Base-by-base conservation (phyloP, 257 asterid genomes). In the Osmanthus fragrans region DNA sequence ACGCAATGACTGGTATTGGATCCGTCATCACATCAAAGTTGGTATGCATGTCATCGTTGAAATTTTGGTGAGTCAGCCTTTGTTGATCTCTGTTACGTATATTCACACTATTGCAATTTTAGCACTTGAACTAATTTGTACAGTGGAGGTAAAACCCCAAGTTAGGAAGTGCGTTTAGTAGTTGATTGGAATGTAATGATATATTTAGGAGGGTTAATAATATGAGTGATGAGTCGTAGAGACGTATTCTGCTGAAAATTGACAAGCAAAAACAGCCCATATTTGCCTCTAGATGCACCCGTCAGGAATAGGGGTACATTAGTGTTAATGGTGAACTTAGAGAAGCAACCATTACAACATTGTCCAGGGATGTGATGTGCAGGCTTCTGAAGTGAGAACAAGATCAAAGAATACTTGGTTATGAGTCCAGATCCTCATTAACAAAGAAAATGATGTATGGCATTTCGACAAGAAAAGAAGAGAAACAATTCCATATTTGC, bases 1-100 rank as follows among this genome's bases (percentile, higher is more conserved):
- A 86, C 92, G 99, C 39, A 95, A 95, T 88, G 99, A 92, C 83
- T 95, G 99, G 99, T 95, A 80, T 87, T 95, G 99, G 99, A 88
- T 95, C 81, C 96, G 99, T 70, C 99, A 95, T 82, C 99, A 93
- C 87, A 91, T 95, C 76, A 91, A 93, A 92, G 98, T 95, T 80
- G 99, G 99, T 68, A 92, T 91, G 98, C 86, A 77, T 36, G 97
- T 93, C 77, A 80, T 84, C 33, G 98, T 95, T 80, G 99, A 95
- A 82, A 85, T 95, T 86, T 73, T 90, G 95, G 99, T 93, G 82
- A 80, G 98, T 87, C 82, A 49, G 82, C 65, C 58, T 15, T 73
- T 30, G 49, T 73, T 27, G 37, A 18, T 51, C 16, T 74, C 12
- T 51, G 36, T 76, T 72, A 36, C 29, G 58, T 56, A 5, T n/a